Evolutionary conservation across 2,329 filamentous ascomycete genomes (phyloP).

Genomic region (Orbilia oligospora): DNA sequence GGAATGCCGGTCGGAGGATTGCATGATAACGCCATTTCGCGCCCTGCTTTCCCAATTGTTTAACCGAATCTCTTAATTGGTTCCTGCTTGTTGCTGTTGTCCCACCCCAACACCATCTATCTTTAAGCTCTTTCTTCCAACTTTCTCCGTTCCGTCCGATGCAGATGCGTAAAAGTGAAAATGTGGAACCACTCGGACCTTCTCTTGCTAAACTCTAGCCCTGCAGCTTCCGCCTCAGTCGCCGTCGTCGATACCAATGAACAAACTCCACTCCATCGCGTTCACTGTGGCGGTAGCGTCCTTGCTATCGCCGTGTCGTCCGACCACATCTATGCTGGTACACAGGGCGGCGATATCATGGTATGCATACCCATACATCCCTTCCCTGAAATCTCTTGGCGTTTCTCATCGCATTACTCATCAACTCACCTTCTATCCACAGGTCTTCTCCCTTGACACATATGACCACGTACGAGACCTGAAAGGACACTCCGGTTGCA

Average conservation of each 20-base stretch:
- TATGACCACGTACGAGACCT: conserved; percentile 85
- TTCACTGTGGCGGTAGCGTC: conserved; percentile 66
- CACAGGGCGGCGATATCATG: conserved; percentile 92
- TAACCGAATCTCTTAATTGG: conserved; percentile 40
- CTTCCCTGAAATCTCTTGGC: not conserved
- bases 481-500: conserved; percentile 90
- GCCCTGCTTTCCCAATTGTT: conserved; percentile 22
- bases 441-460: conserved; percentile 87
- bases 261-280: conserved; percentile 51
- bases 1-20: conserved; percentile 27
- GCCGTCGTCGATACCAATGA: conserved; percentile 44
- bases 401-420: conserved; percentile 4
- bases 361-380: conserved; percentile 66
- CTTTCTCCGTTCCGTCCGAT: conserved; percentile 1
- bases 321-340: conserved; percentile 88
- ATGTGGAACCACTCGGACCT: conserved; percentile 57
- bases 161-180: not conserved
- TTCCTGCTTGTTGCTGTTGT: no score
- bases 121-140: not conserved
- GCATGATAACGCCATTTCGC: conserved; percentile 49
- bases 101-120: conserved; percentile 24
- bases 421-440: conserved; percentile 22
- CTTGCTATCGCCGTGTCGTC: conserved; percentile 86
- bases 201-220: conserved; percentile 46
- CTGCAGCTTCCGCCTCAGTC: conserved; percentile 51